Conservation (phyloP, 2,329 filamentous ascomycete species). For the Penicillium psychrosexuale region DNA sequence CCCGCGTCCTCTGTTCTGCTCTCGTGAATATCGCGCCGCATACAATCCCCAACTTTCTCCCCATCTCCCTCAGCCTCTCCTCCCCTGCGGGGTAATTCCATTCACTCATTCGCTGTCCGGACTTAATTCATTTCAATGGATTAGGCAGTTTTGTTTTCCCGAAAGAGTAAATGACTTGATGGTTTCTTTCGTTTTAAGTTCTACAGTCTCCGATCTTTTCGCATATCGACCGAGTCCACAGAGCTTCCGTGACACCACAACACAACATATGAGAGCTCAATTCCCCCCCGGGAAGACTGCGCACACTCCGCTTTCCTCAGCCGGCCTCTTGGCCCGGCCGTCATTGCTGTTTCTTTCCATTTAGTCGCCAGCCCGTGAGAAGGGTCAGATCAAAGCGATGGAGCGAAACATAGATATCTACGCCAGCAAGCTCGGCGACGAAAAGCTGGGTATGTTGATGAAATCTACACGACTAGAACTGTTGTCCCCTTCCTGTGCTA, state of each 20-base stretch:
- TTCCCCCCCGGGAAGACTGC: constrained; percentile 20
- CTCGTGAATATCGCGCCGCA: constrained; percentile 27
- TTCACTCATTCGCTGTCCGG: constrained; percentile 16
- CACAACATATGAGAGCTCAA: constrained; percentile 31
- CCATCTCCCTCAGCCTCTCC: constrained; percentile 16
- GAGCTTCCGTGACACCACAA: constrained; percentile 23
- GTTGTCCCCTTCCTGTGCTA: background rate
- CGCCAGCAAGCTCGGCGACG: constrained; percentile 49
- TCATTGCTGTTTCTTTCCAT: constrained; percentile 22
- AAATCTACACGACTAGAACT: background rate
- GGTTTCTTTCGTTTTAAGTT: constrained; percentile 20
- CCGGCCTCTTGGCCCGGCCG: constrained; percentile 42
- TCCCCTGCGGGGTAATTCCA: constrained; percentile 14
- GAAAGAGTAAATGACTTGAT: constrained; percentile 34
- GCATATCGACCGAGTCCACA: constrained; percentile 22
- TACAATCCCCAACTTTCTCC: constrained; percentile 27
- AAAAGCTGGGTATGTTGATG: constrained; percentile 44
- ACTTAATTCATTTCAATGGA: constrained; percentile 14
- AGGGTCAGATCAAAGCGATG: constrained; percentile 32
- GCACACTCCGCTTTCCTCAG: constrained; percentile 29
- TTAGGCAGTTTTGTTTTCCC: constrained; percentile 6
- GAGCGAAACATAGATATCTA: constrained; percentile 51
- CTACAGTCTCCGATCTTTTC: constrained; percentile 26
- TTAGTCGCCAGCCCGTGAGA: constrained; percentile 22
- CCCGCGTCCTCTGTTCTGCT: constrained; percentile 36